phyloP scores from a whole-genome alignment of 805 yeast genomes.

The Zygotorulaspora florentina region DNA sequence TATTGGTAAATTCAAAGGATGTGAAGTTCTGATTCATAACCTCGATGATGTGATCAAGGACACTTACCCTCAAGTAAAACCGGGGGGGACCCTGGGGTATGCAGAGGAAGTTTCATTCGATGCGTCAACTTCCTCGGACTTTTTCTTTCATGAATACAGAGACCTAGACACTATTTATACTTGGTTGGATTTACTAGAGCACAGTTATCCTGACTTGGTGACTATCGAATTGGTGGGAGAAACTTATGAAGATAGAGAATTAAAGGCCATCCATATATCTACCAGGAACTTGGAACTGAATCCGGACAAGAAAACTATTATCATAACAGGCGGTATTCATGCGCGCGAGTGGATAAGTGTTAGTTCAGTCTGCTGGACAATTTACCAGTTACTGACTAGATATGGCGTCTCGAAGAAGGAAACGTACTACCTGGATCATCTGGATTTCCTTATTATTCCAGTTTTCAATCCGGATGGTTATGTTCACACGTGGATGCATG shows the following conservation, averaged over 20 bases:
- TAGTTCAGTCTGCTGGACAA: constrained; percentile 58
- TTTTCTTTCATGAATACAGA: constrained; percentile 68
- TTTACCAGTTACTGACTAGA: constrained; percentile 45
- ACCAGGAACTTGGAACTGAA: constrained; percentile 40
- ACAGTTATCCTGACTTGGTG: constrained; percentile 62
- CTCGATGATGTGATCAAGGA: constrained; percentile 54
- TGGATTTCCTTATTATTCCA: constrained; percentile 76
- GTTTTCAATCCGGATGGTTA: constrained; percentile 91
- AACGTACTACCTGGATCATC: constrained; percentile 45
- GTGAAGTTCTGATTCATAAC: constrained; percentile 49
- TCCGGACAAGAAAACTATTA: constrained; percentile 56
- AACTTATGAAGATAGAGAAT: constrained; percentile 69
- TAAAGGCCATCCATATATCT: constrained; percentile 62
- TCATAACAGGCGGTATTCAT: constrained; percentile 80
- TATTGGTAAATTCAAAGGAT: constrained; percentile 18
- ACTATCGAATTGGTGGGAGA: constrained; percentile 64
- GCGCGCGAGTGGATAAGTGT: constrained; percentile 89
- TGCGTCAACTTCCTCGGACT: constrained; percentile 35
- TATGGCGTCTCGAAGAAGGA: constrained; percentile 43
- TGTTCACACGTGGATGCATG: constrained; percentile 72
- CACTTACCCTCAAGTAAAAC: constrained; percentile 42
- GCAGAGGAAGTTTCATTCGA: constrained; percentile 11
- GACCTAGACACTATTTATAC: constrained; percentile 62
- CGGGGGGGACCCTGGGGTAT: background rate
- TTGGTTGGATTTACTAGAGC: constrained; percentile 62